Conservation (phyloP, 140 eudicot genomes). For the Anethum foeniculum region DNA sequence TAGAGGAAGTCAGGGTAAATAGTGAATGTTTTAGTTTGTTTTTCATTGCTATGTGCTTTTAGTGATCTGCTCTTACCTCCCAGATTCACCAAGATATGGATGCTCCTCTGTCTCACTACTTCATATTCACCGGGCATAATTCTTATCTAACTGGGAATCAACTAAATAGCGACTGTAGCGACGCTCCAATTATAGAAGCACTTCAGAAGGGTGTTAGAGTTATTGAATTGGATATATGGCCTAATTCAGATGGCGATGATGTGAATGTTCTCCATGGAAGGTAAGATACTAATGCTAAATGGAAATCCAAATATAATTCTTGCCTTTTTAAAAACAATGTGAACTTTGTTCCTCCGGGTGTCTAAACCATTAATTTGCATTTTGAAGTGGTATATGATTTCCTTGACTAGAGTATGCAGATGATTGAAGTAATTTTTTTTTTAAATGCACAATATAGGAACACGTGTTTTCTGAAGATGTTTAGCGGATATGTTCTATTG, state of each 20-base stretch:
- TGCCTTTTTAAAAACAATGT: background rate
- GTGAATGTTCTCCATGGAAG: constrained; percentile 93
- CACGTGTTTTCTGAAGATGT: background rate
- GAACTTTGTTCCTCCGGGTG: background rate
- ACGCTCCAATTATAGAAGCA: constrained; percentile 77
- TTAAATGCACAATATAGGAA: background rate
- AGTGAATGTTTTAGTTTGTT: background rate
- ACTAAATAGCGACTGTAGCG: constrained; percentile 92
- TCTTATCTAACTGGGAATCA: constrained; percentile 95
- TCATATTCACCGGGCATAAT: constrained; percentile 89
- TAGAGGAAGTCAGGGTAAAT: background rate
- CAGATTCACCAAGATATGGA: constrained; percentile 95
- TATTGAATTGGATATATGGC: constrained; percentile 96
- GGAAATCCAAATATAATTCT: background rate
- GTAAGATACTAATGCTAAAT: constrained; percentile 28
- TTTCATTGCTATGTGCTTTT: background rate
- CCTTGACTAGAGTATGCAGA: background rate
- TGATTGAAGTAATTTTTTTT: background rate
- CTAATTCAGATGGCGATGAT: constrained; percentile 62
- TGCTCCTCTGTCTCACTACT: constrained; percentile 88
- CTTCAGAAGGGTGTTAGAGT: constrained; percentile 80
- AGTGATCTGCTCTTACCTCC: constrained; percentile 15
- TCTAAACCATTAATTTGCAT: background rate
- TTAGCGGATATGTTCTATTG: background rate
- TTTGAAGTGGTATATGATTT: background rate